Conservation (phyloP, 2,329 filamentous ascomycete species). For the Fusarium sarcochroum region DNA sequence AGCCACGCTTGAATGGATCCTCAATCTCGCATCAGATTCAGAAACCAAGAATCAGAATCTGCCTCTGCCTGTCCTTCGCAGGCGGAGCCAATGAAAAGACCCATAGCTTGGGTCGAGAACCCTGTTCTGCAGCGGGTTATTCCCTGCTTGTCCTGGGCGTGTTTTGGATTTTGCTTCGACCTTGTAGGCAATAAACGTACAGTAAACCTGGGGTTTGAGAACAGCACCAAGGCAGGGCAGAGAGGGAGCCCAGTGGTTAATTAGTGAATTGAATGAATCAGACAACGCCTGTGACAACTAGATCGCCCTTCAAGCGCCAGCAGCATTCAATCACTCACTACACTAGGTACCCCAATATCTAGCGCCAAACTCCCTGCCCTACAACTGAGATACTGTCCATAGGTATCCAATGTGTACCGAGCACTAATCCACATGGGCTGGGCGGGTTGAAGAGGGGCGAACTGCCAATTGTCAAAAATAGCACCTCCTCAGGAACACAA, state of each 20-base stretch:
- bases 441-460: neutral
- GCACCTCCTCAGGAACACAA: constrained; percentile 24
- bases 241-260: too few relatives aligned
- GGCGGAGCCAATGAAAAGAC: constrained; percentile 31
- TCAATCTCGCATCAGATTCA: neutral
- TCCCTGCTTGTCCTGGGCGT: constrained; percentile 18
- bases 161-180: constrained; percentile 33
- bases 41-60: constrained; percentile 27
- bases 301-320: constrained; percentile 1
- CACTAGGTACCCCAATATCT: neutral
- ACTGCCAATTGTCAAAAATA: constrained; percentile 37
- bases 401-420: neutral
- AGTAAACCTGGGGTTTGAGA: constrained; percentile 21
- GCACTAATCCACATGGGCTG: too few relatives aligned
- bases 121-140: constrained; percentile 19
- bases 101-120: constrained; percentile 12
- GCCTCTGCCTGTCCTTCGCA: neutral
- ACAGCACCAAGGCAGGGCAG: neutral
- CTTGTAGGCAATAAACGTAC: neutral
- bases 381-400: neutral
- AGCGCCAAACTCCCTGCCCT: constrained; percentile 10
- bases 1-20: constrained; percentile 16
- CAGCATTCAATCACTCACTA: neutral
- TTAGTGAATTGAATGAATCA: neutral
- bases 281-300: neutral